Evolutionary conservation across 1,284 basidiomycete species (phyloP), one percentile per base, ranked within the genome.

Genomic region (Ustilago sp.): DNA sequence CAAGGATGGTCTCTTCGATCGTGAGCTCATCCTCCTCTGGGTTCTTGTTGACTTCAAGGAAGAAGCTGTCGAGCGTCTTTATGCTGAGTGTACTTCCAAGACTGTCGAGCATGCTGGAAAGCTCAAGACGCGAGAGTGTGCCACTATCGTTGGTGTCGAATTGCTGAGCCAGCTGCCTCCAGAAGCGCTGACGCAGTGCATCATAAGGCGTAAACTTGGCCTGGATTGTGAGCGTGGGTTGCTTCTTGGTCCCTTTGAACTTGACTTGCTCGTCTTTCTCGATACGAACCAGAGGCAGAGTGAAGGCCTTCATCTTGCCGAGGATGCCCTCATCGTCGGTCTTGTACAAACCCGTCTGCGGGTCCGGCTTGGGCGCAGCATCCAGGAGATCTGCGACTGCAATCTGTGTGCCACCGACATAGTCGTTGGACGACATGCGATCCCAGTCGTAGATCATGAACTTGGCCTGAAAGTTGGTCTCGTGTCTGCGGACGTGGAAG

Each of bases 171-270:
- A 95, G 95, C 78, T 94, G 92, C 1, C 91, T 88, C 95, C 95
- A 98, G 89, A 98, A 97, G 0, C 83, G 74, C 66, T 87, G 87
- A 1, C 87, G 80, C 1, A 87, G 74, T 0, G 85, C 82, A 23
- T 92, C 93, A 84, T 98, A 99, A 0, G 96, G 94, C 82, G 96
- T 94, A 84, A 94, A 99, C 86, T 93, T 95, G 31, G 95, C 96
- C 32, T 94, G 92, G 70, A 88, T 77, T 12, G 79, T 77, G 11
- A 85, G 68, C 17, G 47, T 64, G 8, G 72, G 43, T n/a, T 59
- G 58, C 34, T 71, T 67, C 32, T 47, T 59, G 13, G 63, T 43
- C 13, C 70, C 58, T 32, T 65, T 69, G 61, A 70, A 79, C 56
- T 84, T 84, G 60, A 60, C 74, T 19, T 74, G 67, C 64, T 79